A percentile compares a stretch with the other conserved stretches of the same genome.
Evolutionary conservation across 495 filamentous ascomycete genomes (phyloP).

Genomic region (Barbatosphaeria neglecta): DNA sequence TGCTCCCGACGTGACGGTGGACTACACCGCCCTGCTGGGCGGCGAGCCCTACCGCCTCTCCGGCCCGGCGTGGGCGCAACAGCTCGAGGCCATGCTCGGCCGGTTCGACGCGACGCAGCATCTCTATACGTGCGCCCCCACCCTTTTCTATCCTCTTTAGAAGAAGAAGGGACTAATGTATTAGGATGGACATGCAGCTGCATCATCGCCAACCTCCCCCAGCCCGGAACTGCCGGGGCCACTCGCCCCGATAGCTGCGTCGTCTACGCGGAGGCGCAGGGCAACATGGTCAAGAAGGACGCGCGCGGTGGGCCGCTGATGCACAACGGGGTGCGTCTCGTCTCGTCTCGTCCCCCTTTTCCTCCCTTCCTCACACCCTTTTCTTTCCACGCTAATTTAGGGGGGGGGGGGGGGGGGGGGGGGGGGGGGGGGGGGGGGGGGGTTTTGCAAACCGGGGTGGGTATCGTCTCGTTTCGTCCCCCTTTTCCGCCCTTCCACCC

Average conservation of each 20-base stretch:
- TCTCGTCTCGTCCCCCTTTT: no score
- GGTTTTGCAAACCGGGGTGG: constrained; percentile 2
- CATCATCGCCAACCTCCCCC: constrained; percentile 13
- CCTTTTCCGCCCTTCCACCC: no score
- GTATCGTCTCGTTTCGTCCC: no score
- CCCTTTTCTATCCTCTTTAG: background rate
- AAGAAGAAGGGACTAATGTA: background rate
- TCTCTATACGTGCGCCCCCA: constrained; percentile 9
- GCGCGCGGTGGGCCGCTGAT: constrained; percentile 5
- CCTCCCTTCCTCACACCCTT: background rate
- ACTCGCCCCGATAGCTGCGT: constrained; percentile 11
- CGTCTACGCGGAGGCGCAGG: constrained; percentile 6
- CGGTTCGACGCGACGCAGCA: constrained; percentile 14
- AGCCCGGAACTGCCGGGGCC: constrained; percentile 4
- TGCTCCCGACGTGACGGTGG: constrained; percentile 9
- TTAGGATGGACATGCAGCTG: constrained; percentile 6
- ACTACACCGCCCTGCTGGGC: constrained; percentile 21
- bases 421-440: no score
- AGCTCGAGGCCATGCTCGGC: constrained; percentile 5
- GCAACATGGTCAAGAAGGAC: constrained; percentile 5
- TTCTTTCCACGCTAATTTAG: no score
- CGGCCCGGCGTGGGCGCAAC: constrained; percentile 9
- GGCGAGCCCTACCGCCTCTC: constrained; percentile 10
- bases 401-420: no score
- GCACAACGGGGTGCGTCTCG: constrained; percentile 17